Evolutionary conservation across 495 filamentous ascomycete genomes (phyloP), one percentile per base, ranked within the genome.

Genomic region (Penicillium robsamsonii): DNA sequence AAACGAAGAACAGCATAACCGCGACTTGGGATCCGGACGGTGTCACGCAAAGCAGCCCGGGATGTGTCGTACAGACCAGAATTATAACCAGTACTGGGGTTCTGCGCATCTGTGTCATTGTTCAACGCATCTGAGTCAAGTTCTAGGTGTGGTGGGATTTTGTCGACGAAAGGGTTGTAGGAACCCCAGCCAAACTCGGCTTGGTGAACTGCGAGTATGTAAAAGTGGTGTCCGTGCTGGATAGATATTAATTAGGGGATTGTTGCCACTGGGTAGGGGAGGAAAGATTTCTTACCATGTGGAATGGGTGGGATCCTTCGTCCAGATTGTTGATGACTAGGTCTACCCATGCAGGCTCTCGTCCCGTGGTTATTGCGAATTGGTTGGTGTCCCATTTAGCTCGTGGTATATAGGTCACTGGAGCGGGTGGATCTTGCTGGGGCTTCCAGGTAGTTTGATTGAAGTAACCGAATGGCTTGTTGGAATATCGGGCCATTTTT

Each of bases 211-310:
- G 73, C 70, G 13, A 90, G 75, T 15, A 90, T 76, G 64, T 92
- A 92, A 73, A 93, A 94, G 62, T 87, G 81, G 72, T 96, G 89
- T 4, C 91, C 91, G 75, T 96, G 91, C 46, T 91, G 6, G 20
- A 24, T 46, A 87, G 75, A 86, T 2, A 85, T 30, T 10, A 31
- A 31, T 46, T 47, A 46, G 46, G 15, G 31, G 2, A 2, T 43
- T 25, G 7, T 45, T 12, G 15, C 17, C 6, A 13, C 49, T 5
- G 10, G 9, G n/a, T 10, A 33, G 22, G 41, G 6, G 46, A 10
- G 40, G 22, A 8, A 22, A 17, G 8, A 31, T 44, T 54, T 60
- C 22, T 24, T 67, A 79, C 76, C 42, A 81, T 42, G 59, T 82
- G 79, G 55, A 81, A 82, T 9, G 79, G 78, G 63, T 82, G 80